Percentiles rank a stretch among this genome's conserved stretches.
Evolutionary conservation across 805 yeast genomes (phyloP).

Genomic region (Candida caryicola): DNA sequence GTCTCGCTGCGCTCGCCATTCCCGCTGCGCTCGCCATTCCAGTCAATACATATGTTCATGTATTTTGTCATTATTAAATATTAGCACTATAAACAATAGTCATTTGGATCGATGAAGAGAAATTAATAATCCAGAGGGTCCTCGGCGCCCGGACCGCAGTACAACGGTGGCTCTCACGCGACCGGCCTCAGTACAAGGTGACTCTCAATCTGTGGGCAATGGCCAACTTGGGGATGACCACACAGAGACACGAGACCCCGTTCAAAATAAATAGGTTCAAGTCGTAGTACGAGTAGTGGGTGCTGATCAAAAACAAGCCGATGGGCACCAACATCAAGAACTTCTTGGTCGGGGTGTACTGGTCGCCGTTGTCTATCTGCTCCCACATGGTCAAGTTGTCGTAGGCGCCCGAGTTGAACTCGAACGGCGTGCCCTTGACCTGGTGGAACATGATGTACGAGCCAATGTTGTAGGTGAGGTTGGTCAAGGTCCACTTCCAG

Average conservation of each 20-base stretch:
- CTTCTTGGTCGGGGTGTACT: conserved; percentile 94
- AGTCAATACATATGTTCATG: neutral
- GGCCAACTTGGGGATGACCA: conserved; percentile 90
- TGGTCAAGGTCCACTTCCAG: conserved; percentile 91
- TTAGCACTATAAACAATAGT: too few relatives aligned
- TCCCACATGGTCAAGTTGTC: conserved; percentile 99
- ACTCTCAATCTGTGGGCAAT: conserved; percentile 76
- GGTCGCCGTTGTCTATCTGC: conserved; percentile 93
- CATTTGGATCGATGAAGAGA: too few relatives aligned
- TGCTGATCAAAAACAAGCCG: conserved; percentile 75
- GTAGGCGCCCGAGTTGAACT: conserved; percentile 93
- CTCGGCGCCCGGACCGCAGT: too few relatives aligned
- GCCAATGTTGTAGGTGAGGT: conserved; percentile 84
- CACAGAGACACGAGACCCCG: conserved; percentile 76
- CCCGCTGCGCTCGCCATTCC: too few relatives aligned
- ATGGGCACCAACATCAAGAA: conserved; percentile 92
- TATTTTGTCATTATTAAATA: too few relatives aligned
- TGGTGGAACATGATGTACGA: conserved; percentile 95
- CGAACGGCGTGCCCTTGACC: conserved; percentile 96
- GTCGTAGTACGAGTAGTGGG: conserved; percentile 88
- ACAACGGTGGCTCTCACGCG: too few relatives aligned
- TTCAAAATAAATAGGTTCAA: conserved; percentile 75
- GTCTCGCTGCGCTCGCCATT: too few relatives aligned
- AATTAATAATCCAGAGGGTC: too few relatives aligned
- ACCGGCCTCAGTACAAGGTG: conserved; percentile 41